A percentile compares a stretch with the other conserved stretches of the same genome.
Conservation (phyloP, 192 early-diverging fungal genomes). For the Coemansia sp. region DNA sequence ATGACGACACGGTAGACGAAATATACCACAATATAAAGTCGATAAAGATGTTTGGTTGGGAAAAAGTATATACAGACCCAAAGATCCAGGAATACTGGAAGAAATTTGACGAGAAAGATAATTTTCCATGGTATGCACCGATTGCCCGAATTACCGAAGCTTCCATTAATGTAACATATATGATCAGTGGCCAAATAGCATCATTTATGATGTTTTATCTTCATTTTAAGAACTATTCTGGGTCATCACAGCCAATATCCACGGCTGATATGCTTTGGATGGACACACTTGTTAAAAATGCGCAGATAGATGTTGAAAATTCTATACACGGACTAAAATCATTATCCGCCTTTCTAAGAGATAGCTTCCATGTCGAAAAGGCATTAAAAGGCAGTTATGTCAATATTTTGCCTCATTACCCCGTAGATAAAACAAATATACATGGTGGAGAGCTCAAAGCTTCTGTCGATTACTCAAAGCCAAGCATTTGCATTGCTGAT, state of each 20-base stretch:
- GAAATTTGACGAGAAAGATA: slow-evolving; percentile 1
- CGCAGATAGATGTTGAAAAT: not conserved
- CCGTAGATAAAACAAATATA: not conserved
- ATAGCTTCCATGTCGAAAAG: slow-evolving; percentile 11
- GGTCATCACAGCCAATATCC: not conserved
- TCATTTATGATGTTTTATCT: slow-evolving; percentile 18
- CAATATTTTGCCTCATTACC: slow-evolving; percentile 11
- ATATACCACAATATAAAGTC: slow-evolving; percentile 30
- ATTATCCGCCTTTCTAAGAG: not conserved
- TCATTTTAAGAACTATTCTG: slow-evolving; percentile 6
- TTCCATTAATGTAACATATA: not conserved
- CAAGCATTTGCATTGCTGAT: slow-evolving; percentile 6
- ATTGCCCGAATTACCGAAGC: not conserved
- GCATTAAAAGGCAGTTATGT: slow-evolving; percentile 21
- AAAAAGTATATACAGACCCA: slow-evolving; percentile 16
- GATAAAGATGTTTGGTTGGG: slow-evolving; percentile 45
- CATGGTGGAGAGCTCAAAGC: too few relatives aligned
- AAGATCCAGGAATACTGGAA: slow-evolving; percentile 7
- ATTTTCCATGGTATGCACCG: slow-evolving; percentile 3
- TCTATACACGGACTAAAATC: not conserved
- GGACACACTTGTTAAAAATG: not conserved
- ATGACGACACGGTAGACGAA: slow-evolving; percentile 16
- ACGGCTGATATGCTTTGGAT: slow-evolving; percentile 29
- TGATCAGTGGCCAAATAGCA: too few relatives aligned
- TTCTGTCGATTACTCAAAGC: not conserved